Conservation (phyloP, 1,284 basidiomycete species). For the Trichosporon inkin region DNA sequence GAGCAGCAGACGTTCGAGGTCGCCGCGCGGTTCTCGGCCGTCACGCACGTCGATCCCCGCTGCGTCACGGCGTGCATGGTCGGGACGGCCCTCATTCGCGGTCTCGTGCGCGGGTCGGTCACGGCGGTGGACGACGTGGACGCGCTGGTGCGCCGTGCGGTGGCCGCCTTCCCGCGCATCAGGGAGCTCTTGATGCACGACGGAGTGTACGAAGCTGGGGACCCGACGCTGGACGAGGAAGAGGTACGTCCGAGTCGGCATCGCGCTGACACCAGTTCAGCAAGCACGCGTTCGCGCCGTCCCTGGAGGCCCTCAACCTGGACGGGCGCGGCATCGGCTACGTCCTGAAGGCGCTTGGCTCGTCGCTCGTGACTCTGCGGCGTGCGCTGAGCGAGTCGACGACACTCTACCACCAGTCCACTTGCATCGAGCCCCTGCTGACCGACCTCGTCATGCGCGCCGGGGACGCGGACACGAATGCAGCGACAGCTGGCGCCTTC, state of each 20-base stretch:
- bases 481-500: constrained; percentile 18
- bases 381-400: background rate
- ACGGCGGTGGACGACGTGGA: background rate
- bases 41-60: constrained; percentile 22
- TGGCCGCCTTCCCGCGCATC: background rate
- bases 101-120: constrained; percentile 12
- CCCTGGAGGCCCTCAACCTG: constrained; percentile 13
- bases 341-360: constrained; percentile 19
- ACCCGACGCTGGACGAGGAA: constrained; percentile 5
- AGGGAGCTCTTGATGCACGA: background rate
- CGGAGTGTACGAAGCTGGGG: constrained; percentile 1
- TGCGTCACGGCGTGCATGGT: constrained; percentile 18
- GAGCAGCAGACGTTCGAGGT: constrained; percentile 11
- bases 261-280: constrained; percentile 10
- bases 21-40: constrained; percentile 9
- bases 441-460: constrained; percentile 14
- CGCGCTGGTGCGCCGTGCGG: constrained; percentile 1
- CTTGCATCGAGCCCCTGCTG: constrained; percentile 17
- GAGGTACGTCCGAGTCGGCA: constrained; percentile 9
- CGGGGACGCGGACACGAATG: constrained; percentile 24
- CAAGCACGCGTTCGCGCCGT: background rate
- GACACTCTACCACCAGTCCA: background rate
- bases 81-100: constrained; percentile 16
- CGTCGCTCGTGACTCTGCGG: constrained; percentile 8
- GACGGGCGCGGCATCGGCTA: constrained; percentile 20